phyloP scores from a whole-genome alignment of 306 rosid genomes.

The Castanospermum australe region DNA sequence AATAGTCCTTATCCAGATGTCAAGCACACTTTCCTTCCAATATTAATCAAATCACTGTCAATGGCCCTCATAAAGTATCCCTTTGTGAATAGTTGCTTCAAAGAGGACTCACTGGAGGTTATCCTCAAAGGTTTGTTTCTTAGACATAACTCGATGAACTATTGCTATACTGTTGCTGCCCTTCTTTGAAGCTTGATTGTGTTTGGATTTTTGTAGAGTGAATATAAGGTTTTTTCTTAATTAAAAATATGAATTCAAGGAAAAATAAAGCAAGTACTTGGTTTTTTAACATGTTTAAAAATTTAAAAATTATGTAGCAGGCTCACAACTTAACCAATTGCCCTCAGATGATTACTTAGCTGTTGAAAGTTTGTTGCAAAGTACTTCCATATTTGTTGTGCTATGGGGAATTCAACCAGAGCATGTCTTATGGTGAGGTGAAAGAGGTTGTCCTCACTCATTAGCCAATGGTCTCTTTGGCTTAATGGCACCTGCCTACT shows the following conservation, averaged over 20 bases:
- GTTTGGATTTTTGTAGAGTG: background rate
- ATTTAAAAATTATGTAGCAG: background rate
- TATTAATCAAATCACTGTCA: constrained; percentile 77
- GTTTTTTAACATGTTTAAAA: background rate
- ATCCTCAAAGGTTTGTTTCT: constrained; percentile 69
- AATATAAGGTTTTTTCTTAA: background rate
- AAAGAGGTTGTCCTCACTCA: background rate
- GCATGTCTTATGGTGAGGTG: background rate
- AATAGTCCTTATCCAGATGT: constrained; percentile 63
- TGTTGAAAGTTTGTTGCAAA: too few species aligned
- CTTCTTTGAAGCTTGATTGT: background rate
- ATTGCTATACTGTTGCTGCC: background rate
- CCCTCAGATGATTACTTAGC: too few species aligned
- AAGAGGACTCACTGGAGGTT: constrained; percentile 73
- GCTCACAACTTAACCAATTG: too few species aligned
- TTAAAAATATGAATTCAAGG: background rate
- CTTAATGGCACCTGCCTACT: background rate
- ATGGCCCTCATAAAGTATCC: constrained; percentile 80
- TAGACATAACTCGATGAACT: constrained; percentile 2
- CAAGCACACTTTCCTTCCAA: constrained; percentile 90
- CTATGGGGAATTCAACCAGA: too few species aligned
- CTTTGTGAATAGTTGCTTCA: constrained; percentile 78
- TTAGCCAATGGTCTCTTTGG: background rate
- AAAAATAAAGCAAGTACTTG: too few species aligned
- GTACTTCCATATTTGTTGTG: too few species aligned